Evolutionary conservation across 176 grass and related monocot genomes (phyloP).

Genomic region (Otatea glauca): DNA sequence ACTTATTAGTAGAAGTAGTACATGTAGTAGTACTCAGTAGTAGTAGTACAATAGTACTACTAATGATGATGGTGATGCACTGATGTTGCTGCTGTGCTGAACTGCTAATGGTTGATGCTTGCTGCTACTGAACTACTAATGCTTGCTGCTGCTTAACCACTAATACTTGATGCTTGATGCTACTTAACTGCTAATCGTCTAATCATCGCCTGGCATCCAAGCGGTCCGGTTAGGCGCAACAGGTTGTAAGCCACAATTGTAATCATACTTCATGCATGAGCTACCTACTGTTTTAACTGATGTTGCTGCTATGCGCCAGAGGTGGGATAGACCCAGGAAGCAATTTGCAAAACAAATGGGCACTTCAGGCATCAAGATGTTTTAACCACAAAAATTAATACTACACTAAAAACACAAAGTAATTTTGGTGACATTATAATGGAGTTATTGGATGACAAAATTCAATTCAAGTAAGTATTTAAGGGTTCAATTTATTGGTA

Average conservation of each 20-base stretch:
- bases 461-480: not conserved
- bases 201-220: too few species aligned
- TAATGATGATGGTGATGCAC: too few species aligned
- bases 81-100: too few species aligned
- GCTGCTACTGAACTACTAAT: too few species aligned
- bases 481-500: not conserved
- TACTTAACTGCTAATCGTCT: too few species aligned
- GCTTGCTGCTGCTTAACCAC: too few species aligned
- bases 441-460: not conserved
- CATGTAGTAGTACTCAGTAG: too few species aligned
- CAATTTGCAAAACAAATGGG: not conserved
- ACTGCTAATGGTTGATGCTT: too few species aligned
- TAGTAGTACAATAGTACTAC: too few species aligned
- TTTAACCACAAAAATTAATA: not conserved
- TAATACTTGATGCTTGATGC: too few species aligned
- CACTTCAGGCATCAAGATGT: not conserved
- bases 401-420: not conserved
- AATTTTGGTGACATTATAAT: constrained; percentile 15
- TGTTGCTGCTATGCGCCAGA: not conserved
- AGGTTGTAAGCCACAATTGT: not conserved
- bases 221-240: too few species aligned
- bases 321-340: not conserved
- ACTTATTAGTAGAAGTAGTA: too few species aligned
- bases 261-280: not conserved
- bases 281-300: not conserved